Conservation (phyloP, 208 protist genomes). For the Wallacemonas sp. region DNA sequence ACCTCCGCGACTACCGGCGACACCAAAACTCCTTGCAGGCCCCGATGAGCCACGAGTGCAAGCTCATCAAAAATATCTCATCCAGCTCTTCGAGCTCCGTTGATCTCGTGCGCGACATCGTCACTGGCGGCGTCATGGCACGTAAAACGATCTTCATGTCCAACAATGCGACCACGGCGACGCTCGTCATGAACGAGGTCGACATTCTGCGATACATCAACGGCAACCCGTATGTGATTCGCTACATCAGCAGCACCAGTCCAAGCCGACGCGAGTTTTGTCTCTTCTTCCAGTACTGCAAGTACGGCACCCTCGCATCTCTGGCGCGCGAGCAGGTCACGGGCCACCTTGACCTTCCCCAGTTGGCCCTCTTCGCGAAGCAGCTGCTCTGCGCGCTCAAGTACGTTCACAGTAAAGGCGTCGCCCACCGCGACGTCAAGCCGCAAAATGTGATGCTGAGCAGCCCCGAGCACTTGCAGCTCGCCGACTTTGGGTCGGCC, state of each 20-base stretch:
- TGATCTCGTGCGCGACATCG: constrained; percentile 35
- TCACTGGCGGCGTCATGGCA: constrained; percentile 33
- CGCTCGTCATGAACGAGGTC: constrained; percentile 29
- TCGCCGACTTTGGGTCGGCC: constrained; percentile 76
- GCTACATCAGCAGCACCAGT: constrained; percentile 38
- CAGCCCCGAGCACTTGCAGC: constrained; percentile 37
- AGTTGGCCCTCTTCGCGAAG: constrained; percentile 28
- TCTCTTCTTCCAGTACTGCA: constrained; percentile 66
- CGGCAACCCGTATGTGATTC: constrained; percentile 45
- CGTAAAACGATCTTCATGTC: constrained; percentile 41
- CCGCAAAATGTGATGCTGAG: constrained; percentile 93
- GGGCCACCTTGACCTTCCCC: constrained; percentile 7
- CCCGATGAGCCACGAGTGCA: constrained; percentile 25
- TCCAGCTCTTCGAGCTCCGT: constrained; percentile 21
- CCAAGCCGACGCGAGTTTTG: constrained; percentile 31
- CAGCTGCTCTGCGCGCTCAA: constrained; percentile 47
- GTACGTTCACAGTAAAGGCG: constrained; percentile 54
- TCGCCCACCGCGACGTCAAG: constrained; percentile 93
- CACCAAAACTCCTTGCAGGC: constrained; percentile 21
- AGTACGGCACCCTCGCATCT: constrained; percentile 29
- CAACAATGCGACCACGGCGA: constrained; percentile 8
- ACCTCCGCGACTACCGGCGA: constrained; percentile 16
- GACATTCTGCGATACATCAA: constrained; percentile 44
- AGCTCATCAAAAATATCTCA: constrained; percentile 22
- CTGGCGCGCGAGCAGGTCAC: constrained; percentile 7